phyloP scores from a whole-genome alignment of 2,329 filamentous ascomycete genomes.

The Atkinsonella hypoxylon region DNA sequence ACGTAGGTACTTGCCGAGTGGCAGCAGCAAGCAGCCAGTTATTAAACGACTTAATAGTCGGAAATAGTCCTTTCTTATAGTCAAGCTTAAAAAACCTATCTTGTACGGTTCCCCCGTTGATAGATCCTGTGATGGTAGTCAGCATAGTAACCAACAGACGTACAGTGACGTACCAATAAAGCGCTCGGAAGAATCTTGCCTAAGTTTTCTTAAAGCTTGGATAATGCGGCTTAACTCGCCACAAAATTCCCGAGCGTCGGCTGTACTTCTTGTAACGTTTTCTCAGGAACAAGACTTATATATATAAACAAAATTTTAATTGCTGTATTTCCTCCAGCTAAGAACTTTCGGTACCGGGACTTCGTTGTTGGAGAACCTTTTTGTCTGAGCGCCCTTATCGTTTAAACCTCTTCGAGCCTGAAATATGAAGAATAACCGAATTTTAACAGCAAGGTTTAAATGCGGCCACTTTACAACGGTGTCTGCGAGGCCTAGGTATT shows the following conservation, averaged over 20 bases:
- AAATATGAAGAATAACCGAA: neutral
- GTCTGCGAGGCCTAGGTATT: neutral
- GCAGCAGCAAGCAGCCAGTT: conserved; percentile 12
- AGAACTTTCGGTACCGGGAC: neutral
- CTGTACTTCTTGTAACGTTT: conserved; percentile 12
- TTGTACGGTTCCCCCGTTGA: conserved; percentile 11
- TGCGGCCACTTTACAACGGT: neutral
- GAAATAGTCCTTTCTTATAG: conserved; percentile 11
- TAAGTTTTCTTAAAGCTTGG: neutral
- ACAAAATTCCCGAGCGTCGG: conserved; percentile 7
- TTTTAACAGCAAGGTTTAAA: neutral
- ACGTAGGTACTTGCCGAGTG: conserved; percentile 9
- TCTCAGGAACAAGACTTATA: conserved; percentile 11
- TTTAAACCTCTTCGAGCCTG: neutral
- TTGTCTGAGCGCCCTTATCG: neutral
- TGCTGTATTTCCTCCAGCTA: neutral
- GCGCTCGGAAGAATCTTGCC: neutral
- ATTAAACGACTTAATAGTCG: conserved; percentile 10
- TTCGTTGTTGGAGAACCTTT: neutral
- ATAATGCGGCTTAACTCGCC: conserved; percentile 4
- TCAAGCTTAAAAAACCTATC: conserved; percentile 13
- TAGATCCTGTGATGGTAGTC: conserved; percentile 8
- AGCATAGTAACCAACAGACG: neutral
- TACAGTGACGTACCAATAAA: conserved; percentile 1
- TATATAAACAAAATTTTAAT: conserved; percentile 12